Evolutionary conservation across 306 rosid genomes (phyloP), one percentile per base, ranked within the genome.

Genomic region (Vigna hirtella): DNA sequence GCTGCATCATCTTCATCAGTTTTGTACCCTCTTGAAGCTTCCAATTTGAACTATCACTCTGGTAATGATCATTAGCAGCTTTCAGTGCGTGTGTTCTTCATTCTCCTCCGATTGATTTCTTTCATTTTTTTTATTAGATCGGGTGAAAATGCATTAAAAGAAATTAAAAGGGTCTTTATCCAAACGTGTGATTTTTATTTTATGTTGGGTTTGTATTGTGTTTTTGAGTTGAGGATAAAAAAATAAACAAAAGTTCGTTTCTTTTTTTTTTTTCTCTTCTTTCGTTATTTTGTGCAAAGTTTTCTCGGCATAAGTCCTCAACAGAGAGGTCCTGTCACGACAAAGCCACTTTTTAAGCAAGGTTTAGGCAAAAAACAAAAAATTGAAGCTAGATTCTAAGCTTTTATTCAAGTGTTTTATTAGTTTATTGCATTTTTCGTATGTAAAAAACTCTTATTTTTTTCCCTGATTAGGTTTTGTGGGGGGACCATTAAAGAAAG

Each of bases 1-100:
- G 62, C 74, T 61, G 81, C 76, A 43, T 70, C 92, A 1, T 45
- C 34, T 30, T 30, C 82, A 55, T 77, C 96, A 16, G 63, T 51
- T 66, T 72, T 89, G 45, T 82, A 77, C 18, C 82, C 90, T 67
- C 77, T 84, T 5, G 82, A 84, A 65, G 48, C 82, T 82, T 65
- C 90, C 75, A 78, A 76, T 79, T 73, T 88, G 79, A 85, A 84
- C 85, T 86, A 85, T 72, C 90, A 88, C 66, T 73, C 91, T 67
- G 98, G 98, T 93, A 77, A 65, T 52, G 0, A 30, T 30, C 34
- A 30, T 30, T 30, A 30, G 34, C 38, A 34, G 7, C 7, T 34
- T 34, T 34, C 38, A 34, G 38, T 34, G 38, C 4, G 5, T 4
- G 28, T 64, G 14, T 18, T 65, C 1, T 5, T 36, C 28, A 64